Evolutionary conservation across 192 early-diverging fungal genomes (phyloP), one percentile per base, ranked within the genome.

Genomic region (Gaertneriomyces semiglobifer): DNA sequence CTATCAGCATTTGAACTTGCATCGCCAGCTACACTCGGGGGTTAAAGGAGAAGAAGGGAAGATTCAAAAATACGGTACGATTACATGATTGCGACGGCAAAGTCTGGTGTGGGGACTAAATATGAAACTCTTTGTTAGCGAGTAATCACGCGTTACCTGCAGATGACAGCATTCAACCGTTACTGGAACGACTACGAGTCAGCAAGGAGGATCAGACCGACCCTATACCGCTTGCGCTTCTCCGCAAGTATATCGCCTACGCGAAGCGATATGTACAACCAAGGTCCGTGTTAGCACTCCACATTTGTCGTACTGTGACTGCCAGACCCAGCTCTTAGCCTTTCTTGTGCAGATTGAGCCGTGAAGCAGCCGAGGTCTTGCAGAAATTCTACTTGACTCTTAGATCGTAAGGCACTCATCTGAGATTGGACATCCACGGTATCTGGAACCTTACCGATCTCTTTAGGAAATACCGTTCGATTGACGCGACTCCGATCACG

Each of bases 241-340:
- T 93, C 43, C 84, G 90, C 60, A 91, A 91, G 65, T 93, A 91
- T 66, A 87, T 93, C 42, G 88, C 92, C 0, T 93, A 93, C 65
- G 88, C 90, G 7, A 79, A 86, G 62, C 84, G 81, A 45, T 90
- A 93, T 65, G 88, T 90, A 16, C 84, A 92, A 19, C 90, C 90
- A 9, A 65, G 69, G 56, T 82, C 66, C 19, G 60, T 38, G 57
- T 33, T 33, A 2, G 25, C 25, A 33, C 25, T 33, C 1, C 25
- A 33, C 2, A 33, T 33, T 33, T 33, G 25, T 2, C 25, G 25
- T 33, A 33, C 25, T 33, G 25, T 33, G 25, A 33, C 25, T 0
- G 25, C 2, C 25, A 33, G 25, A 2, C 2, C 25, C 25, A 33
- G 2, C 25, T 0, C 25, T 33, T 33, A 33, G 2, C 25, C 39